Evolutionary conservation across 2,329 filamentous ascomycete genomes (phyloP).

Genomic region (Fusarium incarnatum): DNA sequence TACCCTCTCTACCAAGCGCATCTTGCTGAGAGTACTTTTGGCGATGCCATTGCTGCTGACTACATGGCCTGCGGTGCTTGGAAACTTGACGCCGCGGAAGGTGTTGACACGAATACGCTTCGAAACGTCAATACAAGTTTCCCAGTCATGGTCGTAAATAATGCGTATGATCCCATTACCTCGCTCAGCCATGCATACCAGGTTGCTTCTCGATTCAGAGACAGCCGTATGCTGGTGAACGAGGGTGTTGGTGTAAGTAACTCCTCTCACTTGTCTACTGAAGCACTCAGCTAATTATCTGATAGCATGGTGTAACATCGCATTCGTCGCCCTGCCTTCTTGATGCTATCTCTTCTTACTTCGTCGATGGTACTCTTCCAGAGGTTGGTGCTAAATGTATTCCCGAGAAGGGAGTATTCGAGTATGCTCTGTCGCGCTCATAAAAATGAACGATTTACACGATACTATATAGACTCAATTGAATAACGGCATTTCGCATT

Average conservation of each 20-base stretch:
- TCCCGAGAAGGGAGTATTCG: slow-evolving; percentile 24
- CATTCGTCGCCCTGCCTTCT: slow-evolving; percentile 28
- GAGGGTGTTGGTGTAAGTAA: slow-evolving; percentile 40
- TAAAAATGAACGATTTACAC: not conserved
- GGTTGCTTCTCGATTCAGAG: slow-evolving; percentile 29
- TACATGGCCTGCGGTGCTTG: slow-evolving; percentile 24
- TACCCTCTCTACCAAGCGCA: slow-evolving; percentile 23
- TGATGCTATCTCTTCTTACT: slow-evolving; percentile 22
- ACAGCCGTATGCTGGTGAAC: slow-evolving; percentile 34
- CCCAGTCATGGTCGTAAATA: slow-evolving; percentile 36
- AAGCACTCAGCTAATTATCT: not conserved
- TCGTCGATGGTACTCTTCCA: slow-evolving; percentile 15
- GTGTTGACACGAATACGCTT: slow-evolving; percentile 18
- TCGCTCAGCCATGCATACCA: slow-evolving; percentile 33
- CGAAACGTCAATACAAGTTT: slow-evolving; percentile 38
- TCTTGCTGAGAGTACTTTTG: slow-evolving; percentile 26
- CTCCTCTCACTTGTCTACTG: fast-evolving
- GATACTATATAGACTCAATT: fast-evolving
- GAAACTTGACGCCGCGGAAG: slow-evolving; percentile 33
- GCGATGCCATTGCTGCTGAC: slow-evolving; percentile 17
- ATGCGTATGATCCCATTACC: slow-evolving; percentile 38
- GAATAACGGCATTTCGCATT: not conserved
- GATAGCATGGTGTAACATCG: slow-evolving; percentile 27
- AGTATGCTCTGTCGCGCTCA: slow-evolving; percentile 4
- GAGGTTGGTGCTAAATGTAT: slow-evolving; percentile 21